Percentiles rank a stretch among this genome's conserved stretches.
Evolutionary conservation across 768 basidiomycete genomes (phyloP).

Genomic region (Tulasnella sp.): DNA sequence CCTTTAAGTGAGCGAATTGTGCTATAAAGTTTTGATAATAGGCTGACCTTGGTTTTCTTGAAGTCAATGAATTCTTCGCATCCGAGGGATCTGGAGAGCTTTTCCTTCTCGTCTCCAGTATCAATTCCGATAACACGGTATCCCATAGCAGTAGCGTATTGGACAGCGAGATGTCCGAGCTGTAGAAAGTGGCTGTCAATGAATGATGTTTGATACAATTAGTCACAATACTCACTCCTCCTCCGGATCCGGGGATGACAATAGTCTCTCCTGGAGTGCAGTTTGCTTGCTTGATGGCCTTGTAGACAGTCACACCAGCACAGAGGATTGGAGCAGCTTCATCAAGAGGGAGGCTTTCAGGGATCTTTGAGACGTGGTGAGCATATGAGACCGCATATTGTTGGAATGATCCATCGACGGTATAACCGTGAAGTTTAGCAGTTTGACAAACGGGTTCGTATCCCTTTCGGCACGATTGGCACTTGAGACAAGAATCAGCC

Average conservation of each 20-base stretch:
- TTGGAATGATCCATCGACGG: conserved; percentile 61
- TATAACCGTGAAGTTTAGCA: conserved; percentile 53
- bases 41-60: conserved; percentile 40
- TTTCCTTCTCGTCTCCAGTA: conserved; percentile 54
- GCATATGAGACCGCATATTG: conserved; percentile 48
- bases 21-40: no score
- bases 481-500: conserved; percentile 46
- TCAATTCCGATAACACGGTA: conserved; percentile 74
- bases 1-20: no score
- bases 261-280: conserved; percentile 60
- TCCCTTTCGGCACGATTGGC: conserved; percentile 66
- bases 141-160: conserved; percentile 69
- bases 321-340: conserved; percentile 30
- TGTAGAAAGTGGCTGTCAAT: conserved; percentile 26
- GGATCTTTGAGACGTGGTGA: conserved; percentile 66
- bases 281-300: conserved; percentile 62
- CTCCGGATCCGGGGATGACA: conserved; percentile 56
- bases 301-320: conserved; percentile 63
- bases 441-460: conserved; percentile 56
- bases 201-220: neutral
- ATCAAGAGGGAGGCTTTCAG: conserved; percentile 39
- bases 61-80: conserved; percentile 48
- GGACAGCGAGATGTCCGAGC: conserved; percentile 71
- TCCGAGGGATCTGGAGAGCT: neutral
- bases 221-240: conserved; percentile 15